Conservation (phyloP, 352 stramenopile genomes). For the Phytophthora meadii region DNA sequence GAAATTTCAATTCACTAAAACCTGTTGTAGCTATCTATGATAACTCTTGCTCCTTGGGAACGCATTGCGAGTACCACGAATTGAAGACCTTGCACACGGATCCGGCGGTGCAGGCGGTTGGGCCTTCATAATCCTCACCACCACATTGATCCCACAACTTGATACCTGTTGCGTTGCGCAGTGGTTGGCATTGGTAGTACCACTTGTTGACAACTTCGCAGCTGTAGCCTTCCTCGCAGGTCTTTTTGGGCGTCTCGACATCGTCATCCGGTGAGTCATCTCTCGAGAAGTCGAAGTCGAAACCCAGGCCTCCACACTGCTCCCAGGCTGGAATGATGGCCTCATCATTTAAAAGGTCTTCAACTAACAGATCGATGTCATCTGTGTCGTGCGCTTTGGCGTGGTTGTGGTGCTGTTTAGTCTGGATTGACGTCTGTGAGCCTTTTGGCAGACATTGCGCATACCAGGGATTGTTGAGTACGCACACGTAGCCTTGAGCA, state of each 20-base stretch:
- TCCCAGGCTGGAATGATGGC: conserved; percentile 25
- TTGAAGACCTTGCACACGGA: conserved; percentile 46
- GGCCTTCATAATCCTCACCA: conserved; percentile 22
- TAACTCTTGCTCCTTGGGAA: conserved; percentile 40
- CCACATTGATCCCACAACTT: conserved; percentile 44
- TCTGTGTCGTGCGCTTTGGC: conserved; percentile 7
- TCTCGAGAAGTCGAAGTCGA: conserved; percentile 34
- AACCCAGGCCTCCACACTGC: conserved; percentile 40
- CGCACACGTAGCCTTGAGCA: conserved; percentile 36
- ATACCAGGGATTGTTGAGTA: conserved; percentile 45
- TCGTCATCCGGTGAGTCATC: conserved; percentile 17
- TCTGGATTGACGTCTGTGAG: not conserved
- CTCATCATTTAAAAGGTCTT: conserved; percentile 5
- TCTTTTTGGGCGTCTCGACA: conserved; percentile 24
- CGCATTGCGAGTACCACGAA: conserved; percentile 60
- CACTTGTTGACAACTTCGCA: conserved; percentile 48
- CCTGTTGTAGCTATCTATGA: conserved; percentile 9
- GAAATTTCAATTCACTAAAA: not conserved
- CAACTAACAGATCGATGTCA: conserved; percentile 17
- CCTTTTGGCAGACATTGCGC: conserved; percentile 47
- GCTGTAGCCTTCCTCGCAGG: conserved; percentile 37
- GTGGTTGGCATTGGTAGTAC: conserved; percentile 50
- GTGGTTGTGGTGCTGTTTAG: conserved; percentile 7
- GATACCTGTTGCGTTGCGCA: conserved; percentile 17
- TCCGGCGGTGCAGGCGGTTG: conserved; percentile 19